Evolutionary conservation across 768 basidiomycete genomes (phyloP).

Genomic region (Heimioporus sp.): DNA sequence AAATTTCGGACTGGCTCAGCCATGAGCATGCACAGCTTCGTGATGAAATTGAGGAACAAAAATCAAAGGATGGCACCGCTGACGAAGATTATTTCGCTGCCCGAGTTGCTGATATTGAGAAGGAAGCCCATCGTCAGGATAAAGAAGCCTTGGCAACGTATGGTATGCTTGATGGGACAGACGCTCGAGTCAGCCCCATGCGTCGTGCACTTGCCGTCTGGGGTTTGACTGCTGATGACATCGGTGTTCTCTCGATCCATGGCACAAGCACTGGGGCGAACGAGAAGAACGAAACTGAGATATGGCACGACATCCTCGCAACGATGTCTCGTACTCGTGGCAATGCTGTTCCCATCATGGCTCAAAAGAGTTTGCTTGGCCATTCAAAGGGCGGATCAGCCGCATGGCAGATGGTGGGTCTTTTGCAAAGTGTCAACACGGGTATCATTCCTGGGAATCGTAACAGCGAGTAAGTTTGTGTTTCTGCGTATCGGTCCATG

Average conservation of each 20-base stretch:
- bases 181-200: slow-evolving; percentile 85
- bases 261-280: slow-evolving; percentile 88
- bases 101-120: slow-evolving; percentile 82
- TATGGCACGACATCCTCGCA: slow-evolving; percentile 96
- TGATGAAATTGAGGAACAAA: slow-evolving; percentile 68
- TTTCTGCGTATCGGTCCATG: background rate
- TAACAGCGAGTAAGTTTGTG: slow-evolving; percentile 81
- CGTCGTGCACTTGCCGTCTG: slow-evolving; percentile 96
- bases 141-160: slow-evolving; percentile 90
- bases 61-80: slow-evolving; percentile 46
- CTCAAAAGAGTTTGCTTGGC: slow-evolving; percentile 96
- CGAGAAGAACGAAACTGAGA: slow-evolving; percentile 96
- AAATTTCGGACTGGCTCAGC: slow-evolving; percentile 91
- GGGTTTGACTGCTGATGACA: slow-evolving; percentile 91
- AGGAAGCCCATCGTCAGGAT: slow-evolving; percentile 89
- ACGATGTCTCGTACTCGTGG: slow-evolving; percentile 86
- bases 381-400: slow-evolving; percentile 99
- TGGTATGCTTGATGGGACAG: slow-evolving; percentile 90
- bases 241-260: slow-evolving; percentile 87
- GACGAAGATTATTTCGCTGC: slow-evolving; percentile 72
- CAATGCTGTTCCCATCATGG: slow-evolving; percentile 96
- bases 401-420: slow-evolving; percentile 93
- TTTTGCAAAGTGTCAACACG: slow-evolving; percentile 79
- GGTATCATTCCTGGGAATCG: slow-evolving; percentile 94
- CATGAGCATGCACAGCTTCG: slow-evolving; percentile 86